A percentile compares a stretch with the other conserved stretches of the same genome.
Conservation (phyloP, 257 asterid genomes). For the Osmanthus fragrans region DNA sequence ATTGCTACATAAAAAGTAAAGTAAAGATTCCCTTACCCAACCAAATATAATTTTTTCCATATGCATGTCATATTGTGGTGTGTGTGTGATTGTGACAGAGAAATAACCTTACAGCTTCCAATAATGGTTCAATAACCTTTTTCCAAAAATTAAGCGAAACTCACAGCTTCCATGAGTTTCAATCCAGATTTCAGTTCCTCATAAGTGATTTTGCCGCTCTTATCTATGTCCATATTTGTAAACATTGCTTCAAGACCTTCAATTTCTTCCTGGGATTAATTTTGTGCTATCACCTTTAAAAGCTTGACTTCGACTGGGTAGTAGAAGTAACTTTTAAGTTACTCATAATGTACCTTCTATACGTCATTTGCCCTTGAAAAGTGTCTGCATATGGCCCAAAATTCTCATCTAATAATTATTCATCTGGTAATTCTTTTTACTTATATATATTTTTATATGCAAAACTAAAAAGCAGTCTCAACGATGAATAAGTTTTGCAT, state of each 20-base stretch:
- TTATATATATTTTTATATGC: too few species aligned
- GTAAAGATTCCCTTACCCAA: not conserved
- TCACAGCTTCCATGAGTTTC: not conserved
- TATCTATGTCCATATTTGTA: slow-evolving; percentile 73
- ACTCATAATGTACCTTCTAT: too few species aligned
- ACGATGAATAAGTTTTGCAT: too few species aligned
- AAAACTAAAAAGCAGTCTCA: too few species aligned
- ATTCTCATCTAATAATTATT: too few species aligned
- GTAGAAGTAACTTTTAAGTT: too few species aligned
- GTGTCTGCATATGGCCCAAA: too few species aligned
- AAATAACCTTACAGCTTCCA: not conserved
- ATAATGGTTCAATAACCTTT: too few species aligned
- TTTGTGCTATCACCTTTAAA: slow-evolving; percentile 77
- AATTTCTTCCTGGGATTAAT: slow-evolving; percentile 86
- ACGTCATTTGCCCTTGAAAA: too few species aligned
- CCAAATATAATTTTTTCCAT: not conserved
- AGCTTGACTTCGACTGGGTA: too few species aligned
- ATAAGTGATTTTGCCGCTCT: slow-evolving; percentile 80
- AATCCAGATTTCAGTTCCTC: slow-evolving; percentile 82
- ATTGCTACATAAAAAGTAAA: not conserved
- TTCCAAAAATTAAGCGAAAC: too few species aligned
- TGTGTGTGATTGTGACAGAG: not conserved
- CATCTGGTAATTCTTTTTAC: too few species aligned
- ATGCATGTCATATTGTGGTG: not conserved
- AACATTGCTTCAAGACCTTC: slow-evolving; percentile 82